phyloP scores from a whole-genome alignment of 1,139 yeast genomes.

The Kurtzmaniella quercitrusa region DNA sequence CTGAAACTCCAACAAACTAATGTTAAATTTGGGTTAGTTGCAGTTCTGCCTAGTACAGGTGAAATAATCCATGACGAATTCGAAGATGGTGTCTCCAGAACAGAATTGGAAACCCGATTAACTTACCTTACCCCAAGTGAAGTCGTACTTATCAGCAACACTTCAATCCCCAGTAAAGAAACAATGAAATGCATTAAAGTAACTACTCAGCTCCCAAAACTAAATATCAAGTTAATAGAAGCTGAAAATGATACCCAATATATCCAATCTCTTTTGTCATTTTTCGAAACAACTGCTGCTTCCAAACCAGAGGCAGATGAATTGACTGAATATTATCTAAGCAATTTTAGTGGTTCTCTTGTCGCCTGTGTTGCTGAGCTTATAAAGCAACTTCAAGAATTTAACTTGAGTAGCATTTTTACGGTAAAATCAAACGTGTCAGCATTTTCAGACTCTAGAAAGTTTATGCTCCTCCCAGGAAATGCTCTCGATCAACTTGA shows the following conservation, averaged over 20 bases:
- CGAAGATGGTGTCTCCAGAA: slow-evolving; percentile 47
- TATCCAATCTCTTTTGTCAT: slow-evolving; percentile 7
- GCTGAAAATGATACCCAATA: slow-evolving; percentile 7
- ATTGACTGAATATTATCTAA: slow-evolving; percentile 21
- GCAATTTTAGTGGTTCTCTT: slow-evolving; percentile 20
- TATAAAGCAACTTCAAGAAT: slow-evolving; percentile 55
- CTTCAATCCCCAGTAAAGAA: slow-evolving; percentile 22
- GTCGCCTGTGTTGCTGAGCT: slow-evolving; percentile 47
- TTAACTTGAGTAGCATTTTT: slow-evolving; percentile 56
- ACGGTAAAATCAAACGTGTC: slow-evolving; percentile 44
- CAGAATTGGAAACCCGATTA: slow-evolving; percentile 68
- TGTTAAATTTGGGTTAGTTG: slow-evolving; percentile 44
- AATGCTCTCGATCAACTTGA: slow-evolving; percentile 70
- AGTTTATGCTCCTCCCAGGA: slow-evolving; percentile 65
- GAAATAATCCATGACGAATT: slow-evolving; percentile 71
- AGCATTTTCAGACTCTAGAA: slow-evolving; percentile 43
- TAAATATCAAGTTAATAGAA: slow-evolving; percentile 10
- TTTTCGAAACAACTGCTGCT: slow-evolving; percentile 6
- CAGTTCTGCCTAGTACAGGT: slow-evolving; percentile 76
- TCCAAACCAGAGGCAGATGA: slow-evolving; percentile 14
- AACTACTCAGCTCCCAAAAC: slow-evolving; percentile 13
- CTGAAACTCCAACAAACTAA: slow-evolving; percentile 11
- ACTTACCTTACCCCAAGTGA: slow-evolving; percentile 76
- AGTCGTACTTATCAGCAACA: slow-evolving; percentile 43
- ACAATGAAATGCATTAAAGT: slow-evolving; percentile 20